phyloP scores from a whole-genome alignment of 345 rosid genomes.

The Hevea brasiliensis region DNA sequence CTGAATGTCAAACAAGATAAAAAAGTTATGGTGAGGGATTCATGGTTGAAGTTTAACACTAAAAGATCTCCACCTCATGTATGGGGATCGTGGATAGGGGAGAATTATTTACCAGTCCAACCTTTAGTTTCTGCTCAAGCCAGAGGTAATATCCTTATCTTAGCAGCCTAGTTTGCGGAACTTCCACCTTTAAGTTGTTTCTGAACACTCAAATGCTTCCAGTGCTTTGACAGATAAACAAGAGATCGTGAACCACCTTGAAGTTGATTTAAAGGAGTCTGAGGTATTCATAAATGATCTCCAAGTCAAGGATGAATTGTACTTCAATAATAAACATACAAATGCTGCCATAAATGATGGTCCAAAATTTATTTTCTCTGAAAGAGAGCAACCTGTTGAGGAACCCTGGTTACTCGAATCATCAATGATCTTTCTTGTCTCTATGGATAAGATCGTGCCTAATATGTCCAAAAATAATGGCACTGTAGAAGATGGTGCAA shows the following conservation, averaged over 20 bases:
- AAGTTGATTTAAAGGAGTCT: slow-evolving; percentile 30
- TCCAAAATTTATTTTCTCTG: slow-evolving; percentile 36
- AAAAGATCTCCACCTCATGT: slow-evolving; percentile 36
- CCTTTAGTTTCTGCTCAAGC: slow-evolving; percentile 34
- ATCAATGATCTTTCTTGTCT: slow-evolving; percentile 28
- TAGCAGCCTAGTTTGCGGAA: slow-evolving; percentile 21
- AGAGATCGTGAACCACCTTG: slow-evolving; percentile 29
- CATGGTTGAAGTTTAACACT: slow-evolving; percentile 56
- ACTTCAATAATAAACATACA: slow-evolving; percentile 30
- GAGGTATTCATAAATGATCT: slow-evolving; percentile 37
- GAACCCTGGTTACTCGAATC: slow-evolving; percentile 80
- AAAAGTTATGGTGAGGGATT: slow-evolving; percentile 68
- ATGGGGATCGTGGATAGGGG: slow-evolving; percentile 89
- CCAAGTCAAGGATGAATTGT: slow-evolving; percentile 36
- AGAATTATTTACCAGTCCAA: slow-evolving; percentile 38
- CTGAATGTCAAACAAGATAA: slow-evolving; percentile 36
- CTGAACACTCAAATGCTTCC: slow-evolving; percentile 91
- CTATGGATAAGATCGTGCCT: slow-evolving; percentile 29
- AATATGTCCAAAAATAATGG: slow-evolving; percentile 30
- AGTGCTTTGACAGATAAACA: slow-evolving; percentile 92
- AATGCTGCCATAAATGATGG: slow-evolving; percentile 26
- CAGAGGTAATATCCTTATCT: slow-evolving; percentile 60
- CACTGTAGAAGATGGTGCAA: slow-evolving; percentile 32
- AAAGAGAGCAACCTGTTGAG: slow-evolving; percentile 74
- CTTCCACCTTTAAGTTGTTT: slow-evolving; percentile 41